Percentiles rank a stretch among this genome's conserved stretches.
Conservation (phyloP, 495 filamentous ascomycete genomes). For the Aspergillus nanangensis region DNA sequence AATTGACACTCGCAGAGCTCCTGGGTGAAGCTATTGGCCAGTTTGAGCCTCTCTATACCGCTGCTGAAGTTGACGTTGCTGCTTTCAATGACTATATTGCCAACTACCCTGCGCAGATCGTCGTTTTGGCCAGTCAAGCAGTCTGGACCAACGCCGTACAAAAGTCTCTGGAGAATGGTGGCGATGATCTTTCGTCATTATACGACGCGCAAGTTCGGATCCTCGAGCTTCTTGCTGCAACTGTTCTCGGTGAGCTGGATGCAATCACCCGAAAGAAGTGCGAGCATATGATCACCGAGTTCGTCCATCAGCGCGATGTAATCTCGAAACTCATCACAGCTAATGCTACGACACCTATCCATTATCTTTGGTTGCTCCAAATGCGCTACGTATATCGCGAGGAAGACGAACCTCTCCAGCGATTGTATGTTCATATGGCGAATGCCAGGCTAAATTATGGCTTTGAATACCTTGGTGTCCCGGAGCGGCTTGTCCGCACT, state of each 20-base stretch:
- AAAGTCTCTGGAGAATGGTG: constrained; percentile 64
- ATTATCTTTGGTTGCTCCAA: constrained; percentile 92
- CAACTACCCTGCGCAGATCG: constrained; percentile 86
- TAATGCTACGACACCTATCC: constrained; percentile 70
- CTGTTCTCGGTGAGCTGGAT: constrained; percentile 88
- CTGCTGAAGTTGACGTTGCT: constrained; percentile 57
- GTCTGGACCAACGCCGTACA: constrained; percentile 89
- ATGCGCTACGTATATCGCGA: constrained; percentile 92
- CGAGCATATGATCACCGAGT: constrained; percentile 98
- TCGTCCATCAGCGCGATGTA: constrained; percentile 91
- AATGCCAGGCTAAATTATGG: constrained; percentile 94
- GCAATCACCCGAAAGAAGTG: constrained; percentile 88
- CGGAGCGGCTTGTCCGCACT: constrained; percentile 91
- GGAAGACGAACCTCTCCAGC: constrained; percentile 75
- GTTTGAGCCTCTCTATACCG: constrained; percentile 62
- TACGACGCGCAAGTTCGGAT: constrained; percentile 74
- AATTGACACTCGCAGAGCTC: constrained; percentile 83
- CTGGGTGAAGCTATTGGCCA: constrained; percentile 80
- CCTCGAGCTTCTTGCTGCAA: constrained; percentile 75
- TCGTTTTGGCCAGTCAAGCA: constrained; percentile 91
- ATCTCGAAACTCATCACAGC: constrained; percentile 76
- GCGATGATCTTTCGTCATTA: constrained; percentile 58
- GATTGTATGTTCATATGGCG: constrained; percentile 91
- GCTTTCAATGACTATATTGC: constrained; percentile 72
- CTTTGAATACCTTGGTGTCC: constrained; percentile 95